Percentiles rank a stretch among this genome's conserved stretches.
phyloP scores from a whole-genome alignment of 2,329 filamentous ascomycete species.

The Pestalotiopsis fici region DNA sequence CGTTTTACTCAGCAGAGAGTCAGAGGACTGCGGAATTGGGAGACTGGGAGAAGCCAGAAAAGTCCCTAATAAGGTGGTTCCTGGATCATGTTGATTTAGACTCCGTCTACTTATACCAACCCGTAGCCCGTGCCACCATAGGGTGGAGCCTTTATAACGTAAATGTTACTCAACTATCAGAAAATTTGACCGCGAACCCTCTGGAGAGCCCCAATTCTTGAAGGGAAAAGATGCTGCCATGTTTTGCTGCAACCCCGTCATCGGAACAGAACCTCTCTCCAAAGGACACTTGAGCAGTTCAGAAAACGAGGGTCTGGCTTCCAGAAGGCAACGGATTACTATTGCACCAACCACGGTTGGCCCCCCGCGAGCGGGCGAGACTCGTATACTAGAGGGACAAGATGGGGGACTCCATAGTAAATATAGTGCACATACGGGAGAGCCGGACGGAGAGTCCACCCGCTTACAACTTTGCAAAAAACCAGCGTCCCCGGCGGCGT shows the following conservation, averaged over 20 bases:
- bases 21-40: background rate
- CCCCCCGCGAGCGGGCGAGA: background rate
- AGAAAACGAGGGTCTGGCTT: background rate
- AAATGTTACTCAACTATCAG: constrained; percentile 4
- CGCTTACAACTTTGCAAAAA: background rate
- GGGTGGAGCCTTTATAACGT: constrained; percentile 7
- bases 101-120: background rate
- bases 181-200: background rate
- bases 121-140: background rate
- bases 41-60: no score
- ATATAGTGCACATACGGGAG: background rate
- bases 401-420: background rate
- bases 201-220: background rate
- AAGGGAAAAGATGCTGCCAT: background rate
- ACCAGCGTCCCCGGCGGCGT: background rate
- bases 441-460: background rate
- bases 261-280: background rate
- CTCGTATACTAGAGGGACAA: background rate
- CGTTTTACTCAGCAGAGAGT: background rate
- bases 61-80: background rate
- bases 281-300: background rate
- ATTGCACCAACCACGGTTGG: constrained; percentile 1
- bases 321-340: background rate
- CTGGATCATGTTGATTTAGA: background rate
- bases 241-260: background rate